Base-by-base conservation (phyloP, 352 stramenopile genomes). In the Pythium folliculosum region DNA sequence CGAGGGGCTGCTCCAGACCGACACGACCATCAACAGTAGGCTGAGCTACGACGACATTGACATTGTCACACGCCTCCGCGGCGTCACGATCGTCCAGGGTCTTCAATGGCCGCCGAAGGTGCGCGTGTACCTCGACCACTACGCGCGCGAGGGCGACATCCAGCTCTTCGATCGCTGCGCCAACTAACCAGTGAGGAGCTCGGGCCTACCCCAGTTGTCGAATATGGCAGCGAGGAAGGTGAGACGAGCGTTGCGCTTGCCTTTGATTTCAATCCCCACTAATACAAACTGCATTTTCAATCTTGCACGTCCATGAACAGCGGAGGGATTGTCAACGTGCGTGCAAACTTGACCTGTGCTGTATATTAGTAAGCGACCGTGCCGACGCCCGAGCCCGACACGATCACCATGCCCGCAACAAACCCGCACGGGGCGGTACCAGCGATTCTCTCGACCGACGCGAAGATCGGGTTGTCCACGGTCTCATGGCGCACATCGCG, bases 21-120 rank as follows among this genome's bases (percentile, higher is more conserved):
- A 61, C 22, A 65, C 68, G 25, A 70, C 78, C 25, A 67, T 84
- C 45, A 88, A 88, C 0, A 56, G 67, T 13, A 32, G 25, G n/a
- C 32, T 86, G 44, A 82, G 80, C 64, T 86, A 81, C 63, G 77
- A 88, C 59, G 80, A 88, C 61, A 66, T 88, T 57, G 71, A 82
- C 17, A 60, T 86, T 27, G 85, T 88, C 48, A 67, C 69, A 4
- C 70, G 69, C 27, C 64, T 88, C n/a, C 80, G 80, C 19, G 65
- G 68, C 3, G 63, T 88, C 38, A 88, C 80, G 55, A 70, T 88
- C 19, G 70, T 88, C 35, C 81, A 84, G 70, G 76, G 60, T 40
- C 45, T 86, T 44, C 61, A 73, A 61, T 88, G 76, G 73, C 80
- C 80, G 35, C 32, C 67, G 25, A 83, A 83, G 63, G 67, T 88